Percentiles rank a stretch among this genome's conserved stretches.
Conservation (phyloP, 1,284 basidiomycete species). For the Violaceomyces palustris region DNA sequence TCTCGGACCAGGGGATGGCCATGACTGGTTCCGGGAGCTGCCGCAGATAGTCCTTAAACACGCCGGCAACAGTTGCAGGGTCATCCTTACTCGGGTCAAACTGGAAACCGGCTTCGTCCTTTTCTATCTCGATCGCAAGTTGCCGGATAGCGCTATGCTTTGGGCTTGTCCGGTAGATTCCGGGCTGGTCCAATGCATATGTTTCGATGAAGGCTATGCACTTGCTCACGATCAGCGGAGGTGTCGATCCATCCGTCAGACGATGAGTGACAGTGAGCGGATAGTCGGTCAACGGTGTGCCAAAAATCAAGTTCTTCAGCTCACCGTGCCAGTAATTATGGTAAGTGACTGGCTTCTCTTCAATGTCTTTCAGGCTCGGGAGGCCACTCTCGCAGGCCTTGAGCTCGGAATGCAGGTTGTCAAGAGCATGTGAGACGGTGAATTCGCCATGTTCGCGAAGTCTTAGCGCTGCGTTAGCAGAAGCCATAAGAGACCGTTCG, state of each 20-base stretch:
- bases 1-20: conserved; percentile 73
- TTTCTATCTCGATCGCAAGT: conserved; percentile 82
- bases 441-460: conserved; percentile 55
- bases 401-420: conserved; percentile 61
- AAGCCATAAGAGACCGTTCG: conserved; percentile 23
- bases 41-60: conserved; percentile 87
- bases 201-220: conserved; percentile 80
- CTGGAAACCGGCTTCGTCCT: conserved; percentile 75
- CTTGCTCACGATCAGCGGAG: conserved; percentile 75
- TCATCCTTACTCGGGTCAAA: conserved; percentile 76
- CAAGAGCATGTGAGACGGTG: conserved; percentile 67
- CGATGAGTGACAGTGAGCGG: conserved; percentile 59
- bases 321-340: conserved; percentile 72
- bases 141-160: conserved; percentile 77
- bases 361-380: conserved; percentile 54
- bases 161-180: conserved; percentile 65
- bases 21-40: conserved; percentile 92
- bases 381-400: conserved; percentile 60
- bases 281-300: conserved; percentile 85
- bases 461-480: conserved; percentile 24
- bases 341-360: conserved; percentile 65
- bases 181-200: conserved; percentile 57
- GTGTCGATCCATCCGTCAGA: conserved; percentile 27
- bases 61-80: conserved; percentile 78
- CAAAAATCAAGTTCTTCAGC: conserved; percentile 75